Percentiles rank a stretch among this genome's conserved stretches.
These are phyloP conservation scores for Crithidia brevicula DNA, from an alignment of 208 protist genomes.

Conservation along the genomic window DNA sequence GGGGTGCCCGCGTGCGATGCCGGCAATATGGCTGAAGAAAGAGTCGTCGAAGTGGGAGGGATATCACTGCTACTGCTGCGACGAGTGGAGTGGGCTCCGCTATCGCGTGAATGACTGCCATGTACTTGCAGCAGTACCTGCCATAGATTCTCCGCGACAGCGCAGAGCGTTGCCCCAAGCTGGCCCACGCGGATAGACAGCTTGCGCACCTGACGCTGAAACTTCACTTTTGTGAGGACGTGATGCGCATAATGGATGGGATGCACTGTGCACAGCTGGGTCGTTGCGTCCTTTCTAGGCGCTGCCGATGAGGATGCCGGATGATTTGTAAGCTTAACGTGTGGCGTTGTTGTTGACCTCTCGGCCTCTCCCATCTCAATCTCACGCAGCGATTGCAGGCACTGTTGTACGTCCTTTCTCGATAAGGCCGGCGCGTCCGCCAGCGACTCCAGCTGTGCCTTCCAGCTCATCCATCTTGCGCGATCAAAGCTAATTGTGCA, in stretches of 20 bases:
- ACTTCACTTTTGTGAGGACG: constrained; percentile 34
- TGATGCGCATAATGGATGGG: constrained; percentile 39
- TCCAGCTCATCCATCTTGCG: constrained; percentile 2
- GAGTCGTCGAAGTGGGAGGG: not conserved
- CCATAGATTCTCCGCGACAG: constrained; percentile 21
- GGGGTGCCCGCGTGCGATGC: not conserved
- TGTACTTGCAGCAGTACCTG: constrained; percentile 8
- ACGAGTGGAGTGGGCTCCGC: not conserved
- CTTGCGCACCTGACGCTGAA: not conserved
- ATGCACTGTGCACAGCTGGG: constrained; percentile 50
- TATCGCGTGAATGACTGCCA: not conserved
- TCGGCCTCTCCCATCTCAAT: too few species aligned
- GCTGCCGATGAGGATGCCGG: too few species aligned
- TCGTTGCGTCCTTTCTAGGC: constrained; percentile 16
- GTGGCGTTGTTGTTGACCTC: too few species aligned
- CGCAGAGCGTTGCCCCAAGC: constrained; percentile 11
- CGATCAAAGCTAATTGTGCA: not conserved
- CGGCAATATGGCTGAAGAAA: too few species aligned
- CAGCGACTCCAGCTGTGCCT: not conserved
- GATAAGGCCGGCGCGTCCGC: not conserved
- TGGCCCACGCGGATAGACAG: constrained; percentile 26
- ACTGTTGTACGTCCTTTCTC: not conserved
- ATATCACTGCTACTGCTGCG: not conserved
- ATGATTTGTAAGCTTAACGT: too few species aligned
- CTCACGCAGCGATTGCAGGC: not conserved